Evolutionary conservation across 305 asterid genomes (phyloP).

Genomic region (Petunia hybrid): DNA sequence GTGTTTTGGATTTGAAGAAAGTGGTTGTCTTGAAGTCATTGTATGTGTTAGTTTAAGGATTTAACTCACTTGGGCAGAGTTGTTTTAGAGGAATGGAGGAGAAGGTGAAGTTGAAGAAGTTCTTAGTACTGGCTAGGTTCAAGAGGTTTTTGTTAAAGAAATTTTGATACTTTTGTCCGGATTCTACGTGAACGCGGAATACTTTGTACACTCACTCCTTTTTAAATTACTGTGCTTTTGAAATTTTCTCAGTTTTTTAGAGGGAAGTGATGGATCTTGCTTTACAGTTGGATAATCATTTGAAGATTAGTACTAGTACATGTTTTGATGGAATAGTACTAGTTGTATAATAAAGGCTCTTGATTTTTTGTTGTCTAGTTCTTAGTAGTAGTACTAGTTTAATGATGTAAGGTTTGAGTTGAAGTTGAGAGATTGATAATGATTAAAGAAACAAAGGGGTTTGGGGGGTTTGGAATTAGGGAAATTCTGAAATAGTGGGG

Average conservation of each 20-base stretch:
- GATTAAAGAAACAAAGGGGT: slow-evolving; percentile 41
- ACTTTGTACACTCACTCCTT: too few relatives aligned
- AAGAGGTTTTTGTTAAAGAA: slow-evolving; percentile 20
- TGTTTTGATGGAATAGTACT: slow-evolving; percentile 30
- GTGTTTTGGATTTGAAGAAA: slow-evolving; percentile 51
- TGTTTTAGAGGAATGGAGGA: slow-evolving; percentile 29
- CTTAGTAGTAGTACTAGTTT: slow-evolving; percentile 32
- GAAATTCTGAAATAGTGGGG: slow-evolving; percentile 26
- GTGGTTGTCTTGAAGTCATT: slow-evolving; percentile 75
- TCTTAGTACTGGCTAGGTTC: slow-evolving; percentile 23
- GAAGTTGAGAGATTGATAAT: slow-evolving; percentile 45
- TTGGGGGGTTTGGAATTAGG: too few relatives aligned
- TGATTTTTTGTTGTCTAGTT: neutral
- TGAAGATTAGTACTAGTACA: slow-evolving; percentile 30
- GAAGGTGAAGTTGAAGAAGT: slow-evolving; percentile 27
- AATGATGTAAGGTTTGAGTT: slow-evolving; percentile 41
- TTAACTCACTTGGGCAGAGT: neutral
- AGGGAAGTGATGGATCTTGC: slow-evolving; percentile 33
- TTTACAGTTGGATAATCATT: slow-evolving; percentile 49
- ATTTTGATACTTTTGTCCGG: too few relatives aligned
- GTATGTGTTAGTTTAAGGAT: slow-evolving; percentile 32
- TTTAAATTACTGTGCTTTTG: neutral
- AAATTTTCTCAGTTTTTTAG: too few relatives aligned
- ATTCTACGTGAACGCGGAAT: too few relatives aligned
- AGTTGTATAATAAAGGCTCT: slow-evolving; percentile 20